Conservation (phyloP, 176 grass and related monocot genomes). For the Eleusine coracana region DNA sequence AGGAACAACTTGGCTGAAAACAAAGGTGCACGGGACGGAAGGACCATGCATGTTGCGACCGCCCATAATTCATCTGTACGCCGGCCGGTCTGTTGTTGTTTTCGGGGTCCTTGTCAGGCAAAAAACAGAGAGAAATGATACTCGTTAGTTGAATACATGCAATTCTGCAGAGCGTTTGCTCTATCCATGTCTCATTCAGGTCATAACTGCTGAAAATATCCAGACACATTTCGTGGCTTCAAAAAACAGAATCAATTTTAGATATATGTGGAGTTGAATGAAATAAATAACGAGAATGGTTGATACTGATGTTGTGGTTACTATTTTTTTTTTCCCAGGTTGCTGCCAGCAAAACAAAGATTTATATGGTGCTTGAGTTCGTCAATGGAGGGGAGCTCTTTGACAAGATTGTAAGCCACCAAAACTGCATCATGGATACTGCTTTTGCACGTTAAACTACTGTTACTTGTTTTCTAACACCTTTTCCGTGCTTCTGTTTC, state of each 20-base stretch:
- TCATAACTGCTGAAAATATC: neutral
- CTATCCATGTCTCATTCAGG: neutral
- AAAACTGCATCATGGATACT: neutral
- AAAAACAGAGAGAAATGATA: neutral
- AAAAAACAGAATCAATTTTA: neutral
- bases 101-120: neutral
- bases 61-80: neutral
- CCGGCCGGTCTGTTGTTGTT: neutral
- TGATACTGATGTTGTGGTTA: neutral
- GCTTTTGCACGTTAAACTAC: slow-evolving; percentile 6
- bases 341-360: slow-evolving; percentile 83
- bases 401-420: slow-evolving; percentile 75
- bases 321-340: slow-evolving; percentile 47
- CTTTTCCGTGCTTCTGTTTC: neutral
- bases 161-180: neutral
- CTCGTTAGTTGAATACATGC: neutral
- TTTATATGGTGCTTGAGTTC: slow-evolving; percentile 89
- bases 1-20: neutral
- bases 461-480: neutral
- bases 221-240: neutral
- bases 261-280: neutral
- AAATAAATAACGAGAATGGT: neutral
- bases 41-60: neutral
- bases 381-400: slow-evolving; percentile 85
- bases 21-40: neutral